Evolutionary conservation across 164 flowering plant genomes (phyloP).

Genomic region (Nymphaea thermarum): DNA sequence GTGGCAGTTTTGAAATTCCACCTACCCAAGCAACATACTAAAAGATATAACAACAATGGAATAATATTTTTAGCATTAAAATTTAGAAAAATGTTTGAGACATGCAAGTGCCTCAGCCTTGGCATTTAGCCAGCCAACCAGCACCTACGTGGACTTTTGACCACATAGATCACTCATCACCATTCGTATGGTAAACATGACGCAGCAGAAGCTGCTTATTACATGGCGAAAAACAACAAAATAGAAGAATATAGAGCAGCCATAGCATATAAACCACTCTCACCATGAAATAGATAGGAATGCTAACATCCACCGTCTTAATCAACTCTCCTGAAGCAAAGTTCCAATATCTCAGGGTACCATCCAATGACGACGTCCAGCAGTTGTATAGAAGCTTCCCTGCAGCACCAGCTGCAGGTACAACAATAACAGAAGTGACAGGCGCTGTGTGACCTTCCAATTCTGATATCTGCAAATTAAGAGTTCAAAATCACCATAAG

Average conservation of each 20-base stretch:
- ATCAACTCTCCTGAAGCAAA: slow-evolving; percentile 61
- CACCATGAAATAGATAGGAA: slow-evolving; percentile 82
- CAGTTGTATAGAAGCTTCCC: slow-evolving; percentile 46
- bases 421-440: slow-evolving; percentile 73
- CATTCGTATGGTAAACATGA: too few relatives aligned
- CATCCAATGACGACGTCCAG: slow-evolving; percentile 94
- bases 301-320: slow-evolving; percentile 44
- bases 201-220: too few relatives aligned
- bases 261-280: background rate
- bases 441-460: slow-evolving; percentile 70
- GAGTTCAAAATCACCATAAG: background rate
- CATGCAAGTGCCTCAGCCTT: too few relatives aligned
- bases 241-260: background rate
- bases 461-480: slow-evolving; percentile 33
- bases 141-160: too few relatives aligned
- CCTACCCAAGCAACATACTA: too few relatives aligned
- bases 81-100: too few relatives aligned
- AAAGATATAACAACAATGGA: too few relatives aligned
- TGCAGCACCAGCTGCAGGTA: slow-evolving; percentile 37
- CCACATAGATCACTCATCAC: too few relatives aligned
- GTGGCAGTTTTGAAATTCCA: too few relatives aligned
- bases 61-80: too few relatives aligned
- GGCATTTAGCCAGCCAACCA: too few relatives aligned
- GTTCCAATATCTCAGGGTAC: slow-evolving; percentile 87
- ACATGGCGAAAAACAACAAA: background rate